Evolutionary conservation across 306 rosid genomes (phyloP).

Genomic region (Cucumis cinereus): DNA sequence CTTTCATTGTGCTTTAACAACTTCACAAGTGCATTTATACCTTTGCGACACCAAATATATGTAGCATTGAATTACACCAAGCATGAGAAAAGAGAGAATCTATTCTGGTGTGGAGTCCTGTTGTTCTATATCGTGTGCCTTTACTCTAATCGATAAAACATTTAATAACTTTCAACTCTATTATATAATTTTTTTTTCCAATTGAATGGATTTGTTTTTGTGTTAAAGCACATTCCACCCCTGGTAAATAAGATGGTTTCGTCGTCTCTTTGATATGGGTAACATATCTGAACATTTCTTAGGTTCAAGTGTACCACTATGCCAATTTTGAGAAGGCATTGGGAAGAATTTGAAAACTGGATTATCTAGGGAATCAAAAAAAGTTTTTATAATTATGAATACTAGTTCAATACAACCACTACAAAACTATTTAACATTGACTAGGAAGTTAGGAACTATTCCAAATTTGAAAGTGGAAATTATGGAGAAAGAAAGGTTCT

Average conservation of each 20-base stretch:
- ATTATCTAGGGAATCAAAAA: not conserved
- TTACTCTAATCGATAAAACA: not conserved
- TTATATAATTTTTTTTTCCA: not conserved
- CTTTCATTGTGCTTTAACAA: not conserved
- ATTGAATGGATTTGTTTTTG: not conserved
- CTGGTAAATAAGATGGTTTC: not conserved
- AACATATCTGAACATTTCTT: not conserved
- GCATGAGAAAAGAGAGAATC: not conserved
- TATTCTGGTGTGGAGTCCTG: not conserved
- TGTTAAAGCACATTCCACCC: not conserved
- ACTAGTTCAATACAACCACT: not conserved
- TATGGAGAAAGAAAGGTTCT: not conserved
- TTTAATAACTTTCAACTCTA: not conserved
- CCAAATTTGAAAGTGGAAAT: not conserved
- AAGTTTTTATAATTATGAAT: not conserved
- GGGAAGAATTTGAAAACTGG: not conserved
- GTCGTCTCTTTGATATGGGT: not conserved
- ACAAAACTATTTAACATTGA: not conserved
- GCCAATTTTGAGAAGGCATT: not conserved
- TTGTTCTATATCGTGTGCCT: not conserved
- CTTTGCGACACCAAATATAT: not conserved
- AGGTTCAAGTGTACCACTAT: not conserved
- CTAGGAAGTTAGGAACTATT: not conserved
- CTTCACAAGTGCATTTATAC: not conserved
- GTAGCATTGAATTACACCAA: not conserved